Base-by-base conservation (phyloP, 1,284 basidiomycete genomes). In the Tilletia walkeri region DNA sequence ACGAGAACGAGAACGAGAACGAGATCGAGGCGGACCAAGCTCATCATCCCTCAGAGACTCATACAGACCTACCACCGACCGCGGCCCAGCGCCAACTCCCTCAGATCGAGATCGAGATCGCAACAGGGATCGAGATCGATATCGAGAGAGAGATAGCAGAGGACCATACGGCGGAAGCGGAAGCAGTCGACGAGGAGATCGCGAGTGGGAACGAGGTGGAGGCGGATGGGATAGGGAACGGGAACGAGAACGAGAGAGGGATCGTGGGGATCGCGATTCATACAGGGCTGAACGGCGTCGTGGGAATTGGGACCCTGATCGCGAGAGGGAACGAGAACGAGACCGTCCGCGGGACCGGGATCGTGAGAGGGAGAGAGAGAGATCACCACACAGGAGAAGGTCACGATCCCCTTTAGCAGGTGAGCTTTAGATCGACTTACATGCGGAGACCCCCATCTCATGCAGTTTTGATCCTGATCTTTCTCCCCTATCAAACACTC, bases 1-100 rank as follows among this genome's bases (percentile, higher is more conserved):
- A 6, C 59, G 59, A 56, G 54, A 56, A 38, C 59, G 59, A 36
- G 59, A 39, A 10, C 38, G 59, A 16, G 59, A 63, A 3, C 59
- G 34, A 14, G 59, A 63, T 18, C 59, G 59, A 20, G 56, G 24
- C 53, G 24, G 14, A 56, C 14, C 24, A 30, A 30, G 24, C 24
- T 30, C 24, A 30, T 30, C 24, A 30, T 30, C 24, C 24, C 24
- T 30, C 24, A 30, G 24, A 30, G 24, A 30, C 24, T 30, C 24
- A 30, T 30, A 30, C 24, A 30, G 24, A 30, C 24, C 24, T 30
- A 1, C 24, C 24, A 30, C 24, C 24, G 24, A 30, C 24, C 24
- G 24, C 24, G 24, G 24, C 24, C 1, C 24, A 30, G 24, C 24
- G 0, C 50, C 50, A 3, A 6, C n/a, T 18, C 50, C 30, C 54